These are phyloP conservation scores for Halophytophthora polymorphica DNA, from an alignment of 352 stramenopile genomes.

Conservation along the genomic window DNA sequence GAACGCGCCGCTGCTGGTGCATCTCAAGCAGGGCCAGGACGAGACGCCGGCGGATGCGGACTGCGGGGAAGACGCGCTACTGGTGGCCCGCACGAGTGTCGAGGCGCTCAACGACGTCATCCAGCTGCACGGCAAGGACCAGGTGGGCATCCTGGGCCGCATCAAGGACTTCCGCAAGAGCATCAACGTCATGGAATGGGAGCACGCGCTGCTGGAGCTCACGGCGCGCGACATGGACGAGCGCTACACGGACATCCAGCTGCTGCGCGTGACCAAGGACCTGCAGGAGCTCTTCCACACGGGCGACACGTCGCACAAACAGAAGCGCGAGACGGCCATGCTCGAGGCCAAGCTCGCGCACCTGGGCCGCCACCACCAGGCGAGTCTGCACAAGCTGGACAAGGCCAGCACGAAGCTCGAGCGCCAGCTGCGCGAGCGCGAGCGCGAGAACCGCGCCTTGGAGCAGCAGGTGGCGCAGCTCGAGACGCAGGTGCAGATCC, in stretches of 20 bases:
- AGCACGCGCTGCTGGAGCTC: slow-evolving; percentile 77
- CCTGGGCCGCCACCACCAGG: slow-evolving; percentile 60
- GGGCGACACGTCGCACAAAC: slow-evolving; percentile 73
- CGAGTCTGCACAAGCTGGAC: slow-evolving; percentile 62
- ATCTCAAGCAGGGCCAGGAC: slow-evolving; percentile 91
- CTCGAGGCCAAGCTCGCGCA: slow-evolving; percentile 74
- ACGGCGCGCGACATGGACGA: slow-evolving; percentile 87
- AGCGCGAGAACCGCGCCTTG: slow-evolving; percentile 82
- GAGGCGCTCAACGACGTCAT: slow-evolving; percentile 89
- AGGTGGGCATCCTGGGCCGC: slow-evolving; percentile 78
- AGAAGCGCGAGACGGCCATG: slow-evolving; percentile 67
- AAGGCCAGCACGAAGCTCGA: slow-evolving; percentile 44
- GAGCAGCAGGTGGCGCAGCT: slow-evolving; percentile 73
- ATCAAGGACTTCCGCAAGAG: slow-evolving; percentile 94
- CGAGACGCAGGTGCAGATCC: slow-evolving; percentile 81
- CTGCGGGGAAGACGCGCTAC: slow-evolving; percentile 61
- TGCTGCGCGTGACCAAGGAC: slow-evolving; percentile 92
- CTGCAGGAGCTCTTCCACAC: slow-evolving; percentile 89
- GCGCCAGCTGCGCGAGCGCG: slow-evolving; percentile 59
- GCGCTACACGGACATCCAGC: slow-evolving; percentile 91
- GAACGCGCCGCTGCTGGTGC: slow-evolving; percentile 75
- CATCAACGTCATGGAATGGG: slow-evolving; percentile 94
- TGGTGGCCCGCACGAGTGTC: slow-evolving; percentile 78
- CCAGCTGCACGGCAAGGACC: slow-evolving; percentile 78
- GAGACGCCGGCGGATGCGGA: slow-evolving; percentile 61